Evolutionary conservation across 2,329 filamentous ascomycete species (phyloP).

Genomic region (Stagonosporopsis tanaceti): DNA sequence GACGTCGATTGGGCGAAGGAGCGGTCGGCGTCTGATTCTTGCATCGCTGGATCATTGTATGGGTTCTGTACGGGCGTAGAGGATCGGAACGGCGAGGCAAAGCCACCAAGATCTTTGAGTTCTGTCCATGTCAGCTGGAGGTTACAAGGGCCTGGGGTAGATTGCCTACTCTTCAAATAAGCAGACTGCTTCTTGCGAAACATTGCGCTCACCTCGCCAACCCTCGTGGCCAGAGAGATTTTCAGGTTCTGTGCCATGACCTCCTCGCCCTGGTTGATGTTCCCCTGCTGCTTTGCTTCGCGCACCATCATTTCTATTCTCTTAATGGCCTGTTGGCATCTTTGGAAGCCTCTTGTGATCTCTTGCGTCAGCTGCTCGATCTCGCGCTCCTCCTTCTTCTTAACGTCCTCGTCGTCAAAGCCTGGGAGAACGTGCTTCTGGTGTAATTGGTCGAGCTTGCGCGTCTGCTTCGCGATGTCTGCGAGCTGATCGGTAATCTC

Average conservation of each 20-base stretch:
- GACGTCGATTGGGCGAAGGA: conserved; percentile 90
- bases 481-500: conserved; percentile 85
- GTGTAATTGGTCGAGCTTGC: conserved; percentile 88
- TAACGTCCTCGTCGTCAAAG: conserved; percentile 93
- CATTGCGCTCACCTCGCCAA: conserved; percentile 88
- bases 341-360: conserved; percentile 88
- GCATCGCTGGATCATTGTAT: conserved; percentile 83
- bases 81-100: conserved; percentile 57
- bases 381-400: conserved; percentile 83
- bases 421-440: conserved; percentile 96
- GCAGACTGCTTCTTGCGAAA: conserved; percentile 98
- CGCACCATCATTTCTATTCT: conserved; percentile 86
- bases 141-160: not conserved
- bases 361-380: conserved; percentile 91
- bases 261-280: conserved; percentile 83
- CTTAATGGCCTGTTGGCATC: conserved; percentile 88
- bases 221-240: conserved; percentile 83
- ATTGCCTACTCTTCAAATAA: conserved; percentile 83
- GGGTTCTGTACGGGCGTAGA: conserved; percentile 62
- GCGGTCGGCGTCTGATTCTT: conserved; percentile 90
- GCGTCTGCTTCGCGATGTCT: conserved; percentile 82
- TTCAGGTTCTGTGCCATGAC: conserved; percentile 97
- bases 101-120: conserved; percentile 56
- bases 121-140: conserved; percentile 42
- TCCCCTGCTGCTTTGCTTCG: conserved; percentile 76